phyloP scores from a whole-genome alignment of 2,329 filamentous ascomycete species.

The Nothophaeocryptopus gaeumannii region DNA sequence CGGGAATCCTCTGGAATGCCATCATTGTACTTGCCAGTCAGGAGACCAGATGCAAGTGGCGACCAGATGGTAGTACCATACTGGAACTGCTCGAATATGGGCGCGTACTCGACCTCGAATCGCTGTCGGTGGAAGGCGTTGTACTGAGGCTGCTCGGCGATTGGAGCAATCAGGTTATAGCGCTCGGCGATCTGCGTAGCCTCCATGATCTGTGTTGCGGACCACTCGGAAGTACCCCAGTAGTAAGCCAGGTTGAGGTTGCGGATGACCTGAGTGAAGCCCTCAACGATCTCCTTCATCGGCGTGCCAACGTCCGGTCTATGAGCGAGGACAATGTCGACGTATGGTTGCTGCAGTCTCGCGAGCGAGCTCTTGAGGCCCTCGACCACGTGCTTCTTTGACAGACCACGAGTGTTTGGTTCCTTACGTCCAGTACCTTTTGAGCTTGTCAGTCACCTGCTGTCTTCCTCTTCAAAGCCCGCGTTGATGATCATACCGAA shows the following conservation, averaged over 20 bases:
- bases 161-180: conserved; percentile 59
- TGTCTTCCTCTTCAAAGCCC: too few relatives aligned
- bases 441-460: not conserved
- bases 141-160: conserved; percentile 58
- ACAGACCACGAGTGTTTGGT: conserved; percentile 53
- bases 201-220: conserved; percentile 57
- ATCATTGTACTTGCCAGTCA: conserved; percentile 65
- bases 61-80: conserved; percentile 59
- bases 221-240: conserved; percentile 64
- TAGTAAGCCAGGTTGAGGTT: conserved; percentile 62
- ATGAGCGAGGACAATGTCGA: conserved; percentile 63
- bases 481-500: conserved; percentile 45
- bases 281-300: conserved; percentile 58
- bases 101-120: conserved; percentile 61
- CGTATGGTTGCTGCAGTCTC: conserved; percentile 63
- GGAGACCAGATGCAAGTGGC: conserved; percentile 55
- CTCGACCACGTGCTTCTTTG: conserved; percentile 54
- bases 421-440: conserved; percentile 49
- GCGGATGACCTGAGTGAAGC: conserved; percentile 50
- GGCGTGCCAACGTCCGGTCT: conserved; percentile 51
- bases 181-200: conserved; percentile 54
- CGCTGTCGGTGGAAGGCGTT: conserved; percentile 61
- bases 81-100: conserved; percentile 55
- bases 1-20: conserved; percentile 61
- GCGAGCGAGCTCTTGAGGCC: conserved; percentile 58